Evolutionary conservation across 345 rosid genomes (phyloP).

Genomic region (Acer campestre): DNA sequence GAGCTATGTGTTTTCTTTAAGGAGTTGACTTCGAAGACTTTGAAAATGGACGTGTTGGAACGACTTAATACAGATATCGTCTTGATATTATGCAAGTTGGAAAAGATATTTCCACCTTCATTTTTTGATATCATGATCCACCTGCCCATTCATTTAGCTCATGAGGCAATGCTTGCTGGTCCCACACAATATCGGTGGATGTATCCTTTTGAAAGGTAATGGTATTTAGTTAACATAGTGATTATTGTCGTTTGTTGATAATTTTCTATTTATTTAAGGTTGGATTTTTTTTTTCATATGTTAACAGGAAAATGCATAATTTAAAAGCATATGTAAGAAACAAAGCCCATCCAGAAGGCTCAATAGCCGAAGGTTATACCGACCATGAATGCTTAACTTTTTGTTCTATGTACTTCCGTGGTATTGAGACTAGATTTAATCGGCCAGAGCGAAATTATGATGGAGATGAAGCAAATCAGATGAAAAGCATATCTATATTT

Average conservation of each 20-base stretch:
- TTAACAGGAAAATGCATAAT: not conserved
- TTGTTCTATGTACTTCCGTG: not conserved
- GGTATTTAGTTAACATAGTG: not conserved
- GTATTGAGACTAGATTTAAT: too few relatives aligned
- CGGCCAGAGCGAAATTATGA: not conserved
- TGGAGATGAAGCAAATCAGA: not conserved
- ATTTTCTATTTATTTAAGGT: too few relatives aligned
- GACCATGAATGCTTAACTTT: not conserved
- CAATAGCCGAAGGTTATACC: not conserved
- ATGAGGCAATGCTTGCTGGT: not conserved
- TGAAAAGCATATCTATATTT: not conserved
- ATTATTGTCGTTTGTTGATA: too few relatives aligned
- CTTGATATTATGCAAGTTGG: not conserved
- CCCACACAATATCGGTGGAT: slow-evolving; percentile 2
- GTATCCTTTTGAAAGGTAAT: slow-evolving; percentile 17
- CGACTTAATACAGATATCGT: not conserved
- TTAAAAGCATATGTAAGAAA: not conserved
- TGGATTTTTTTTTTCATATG: not conserved
- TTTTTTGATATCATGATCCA: not conserved
- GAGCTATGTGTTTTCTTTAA: not conserved
- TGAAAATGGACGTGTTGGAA: not conserved
- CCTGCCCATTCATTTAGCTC: not conserved
- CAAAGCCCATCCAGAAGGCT: not conserved
- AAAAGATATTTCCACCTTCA: not conserved
- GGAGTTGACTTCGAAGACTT: not conserved